phyloP scores from a whole-genome alignment of 208 protist genomes.

The Naegleria lovaniensis region DNA sequence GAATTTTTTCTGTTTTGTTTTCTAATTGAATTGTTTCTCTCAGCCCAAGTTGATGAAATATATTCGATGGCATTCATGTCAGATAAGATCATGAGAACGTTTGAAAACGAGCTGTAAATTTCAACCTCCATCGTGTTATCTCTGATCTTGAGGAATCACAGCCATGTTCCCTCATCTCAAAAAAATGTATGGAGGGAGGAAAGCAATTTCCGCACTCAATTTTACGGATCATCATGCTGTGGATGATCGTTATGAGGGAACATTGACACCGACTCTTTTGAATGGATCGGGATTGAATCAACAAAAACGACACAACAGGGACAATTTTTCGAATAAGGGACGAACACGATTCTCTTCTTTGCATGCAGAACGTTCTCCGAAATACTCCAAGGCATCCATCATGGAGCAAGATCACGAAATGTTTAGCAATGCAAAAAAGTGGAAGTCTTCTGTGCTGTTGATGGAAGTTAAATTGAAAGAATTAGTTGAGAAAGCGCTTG shows the following conservation, averaged over 20 bases:
- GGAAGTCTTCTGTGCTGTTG: not conserved
- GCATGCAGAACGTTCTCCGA: not conserved
- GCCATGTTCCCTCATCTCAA: no score
- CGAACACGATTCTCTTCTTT: not conserved
- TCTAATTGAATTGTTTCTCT: no score
- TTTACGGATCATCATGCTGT: not conserved
- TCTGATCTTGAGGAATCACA: no score
- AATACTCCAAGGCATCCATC: not conserved
- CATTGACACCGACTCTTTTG: not conserved
- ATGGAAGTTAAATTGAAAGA: not conserved
- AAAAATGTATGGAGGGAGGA: not conserved
- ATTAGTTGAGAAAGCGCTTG: not conserved
- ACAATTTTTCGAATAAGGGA: not conserved
- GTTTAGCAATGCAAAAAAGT: not conserved
- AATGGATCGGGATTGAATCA: not conserved
- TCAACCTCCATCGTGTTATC: no score
- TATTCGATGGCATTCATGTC: no score
- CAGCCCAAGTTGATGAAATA: no score
- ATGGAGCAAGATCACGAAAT: not conserved
- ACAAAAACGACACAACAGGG: no score
- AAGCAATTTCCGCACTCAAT: not conserved
- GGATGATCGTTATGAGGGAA: not conserved
- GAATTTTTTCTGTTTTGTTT: no score
- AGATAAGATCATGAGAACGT: no score
- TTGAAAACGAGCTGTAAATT: no score